Conservation (phyloP, 495 filamentous ascomycete species). For the Podospora fimiseda region DNA sequence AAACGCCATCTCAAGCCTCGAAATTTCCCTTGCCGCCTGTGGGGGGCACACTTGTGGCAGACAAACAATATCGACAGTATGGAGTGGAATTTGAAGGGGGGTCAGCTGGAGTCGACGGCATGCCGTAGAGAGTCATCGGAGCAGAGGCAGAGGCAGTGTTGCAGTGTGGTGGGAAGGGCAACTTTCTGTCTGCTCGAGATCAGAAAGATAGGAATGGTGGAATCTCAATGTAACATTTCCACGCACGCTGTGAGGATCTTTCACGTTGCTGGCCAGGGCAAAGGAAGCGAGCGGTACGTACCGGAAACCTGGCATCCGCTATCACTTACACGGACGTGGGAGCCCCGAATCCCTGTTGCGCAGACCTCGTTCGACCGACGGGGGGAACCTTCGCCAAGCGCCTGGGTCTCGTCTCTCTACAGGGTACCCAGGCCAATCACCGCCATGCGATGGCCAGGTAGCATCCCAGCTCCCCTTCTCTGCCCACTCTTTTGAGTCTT, state of each 20-base stretch:
- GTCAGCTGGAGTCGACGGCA: not conserved
- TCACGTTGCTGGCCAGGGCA: not conserved
- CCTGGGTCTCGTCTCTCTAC: constrained; percentile 5
- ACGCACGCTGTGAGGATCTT: too few relatives aligned
- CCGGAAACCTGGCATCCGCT: constrained; percentile 13
- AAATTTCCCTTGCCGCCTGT: constrained; percentile 13
- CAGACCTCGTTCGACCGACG: not conserved
- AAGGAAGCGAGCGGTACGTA: not conserved
- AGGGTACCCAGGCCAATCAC: constrained; percentile 13
- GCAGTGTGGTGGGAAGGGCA: not conserved
- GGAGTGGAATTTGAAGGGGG: not conserved
- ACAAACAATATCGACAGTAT: too few relatives aligned
- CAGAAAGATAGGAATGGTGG: not conserved
- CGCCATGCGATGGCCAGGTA: constrained; percentile 2
- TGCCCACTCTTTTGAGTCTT: constrained; percentile 13
- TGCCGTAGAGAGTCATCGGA: too few relatives aligned
- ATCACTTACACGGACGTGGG: constrained; percentile 17
- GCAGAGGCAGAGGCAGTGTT: not conserved
- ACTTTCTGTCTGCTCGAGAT: not conserved
- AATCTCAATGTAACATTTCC: not conserved
- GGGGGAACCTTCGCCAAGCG: constrained; percentile 11
- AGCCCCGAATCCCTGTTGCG: constrained; percentile 8
- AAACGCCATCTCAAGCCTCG: constrained; percentile 3
- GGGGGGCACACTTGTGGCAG: not conserved
- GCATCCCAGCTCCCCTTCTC: constrained; percentile 4